Evolutionary conservation across 495 filamentous ascomycete species (phyloP).

Genomic region (Rostrohypoxylon terebratum): DNA sequence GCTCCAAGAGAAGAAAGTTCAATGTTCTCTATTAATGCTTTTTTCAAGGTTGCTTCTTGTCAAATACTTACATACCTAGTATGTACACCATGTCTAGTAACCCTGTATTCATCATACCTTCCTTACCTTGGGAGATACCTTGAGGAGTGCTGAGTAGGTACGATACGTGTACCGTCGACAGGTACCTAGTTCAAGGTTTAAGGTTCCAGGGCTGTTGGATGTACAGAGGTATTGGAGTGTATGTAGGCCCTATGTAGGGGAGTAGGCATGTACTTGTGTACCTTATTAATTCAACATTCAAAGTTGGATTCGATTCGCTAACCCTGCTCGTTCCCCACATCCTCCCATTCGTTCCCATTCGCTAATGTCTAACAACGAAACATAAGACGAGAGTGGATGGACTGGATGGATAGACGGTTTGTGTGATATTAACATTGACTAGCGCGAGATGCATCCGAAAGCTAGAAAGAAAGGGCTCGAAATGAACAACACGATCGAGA

Average conservation of each 20-base stretch:
- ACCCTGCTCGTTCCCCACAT: constrained; percentile 39
- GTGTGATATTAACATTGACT: constrained; percentile 34
- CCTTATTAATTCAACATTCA: constrained; percentile 20
- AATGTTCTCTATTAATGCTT: too few species aligned
- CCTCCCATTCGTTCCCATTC: constrained; percentile 46
- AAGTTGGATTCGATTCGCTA: not conserved
- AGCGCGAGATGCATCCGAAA: constrained; percentile 32
- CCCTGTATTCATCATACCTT: constrained; percentile 1
- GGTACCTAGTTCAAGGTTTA: too few species aligned
- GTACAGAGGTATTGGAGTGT: not conserved
- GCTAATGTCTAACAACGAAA: constrained; percentile 41
- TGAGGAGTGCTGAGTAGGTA: not conserved
- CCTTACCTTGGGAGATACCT: constrained; percentile 1
- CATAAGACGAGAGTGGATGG: constrained; percentile 37
- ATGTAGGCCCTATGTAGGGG: too few species aligned
- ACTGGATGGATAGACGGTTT: constrained; percentile 26
- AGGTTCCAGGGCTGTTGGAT: not conserved
- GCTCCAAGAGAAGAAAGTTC: not conserved
- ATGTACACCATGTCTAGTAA: constrained; percentile 1
- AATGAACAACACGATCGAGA: constrained; percentile 18
- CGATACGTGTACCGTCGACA: not conserved
- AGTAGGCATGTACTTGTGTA: constrained; percentile 19
- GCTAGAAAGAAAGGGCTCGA: constrained; percentile 5
- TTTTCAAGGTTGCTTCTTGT: constrained; percentile 42
- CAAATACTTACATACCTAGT: constrained; percentile 22